Conservation (phyloP, 108 stramenopile genomes). For the Schizochytrium sp. region DNA sequence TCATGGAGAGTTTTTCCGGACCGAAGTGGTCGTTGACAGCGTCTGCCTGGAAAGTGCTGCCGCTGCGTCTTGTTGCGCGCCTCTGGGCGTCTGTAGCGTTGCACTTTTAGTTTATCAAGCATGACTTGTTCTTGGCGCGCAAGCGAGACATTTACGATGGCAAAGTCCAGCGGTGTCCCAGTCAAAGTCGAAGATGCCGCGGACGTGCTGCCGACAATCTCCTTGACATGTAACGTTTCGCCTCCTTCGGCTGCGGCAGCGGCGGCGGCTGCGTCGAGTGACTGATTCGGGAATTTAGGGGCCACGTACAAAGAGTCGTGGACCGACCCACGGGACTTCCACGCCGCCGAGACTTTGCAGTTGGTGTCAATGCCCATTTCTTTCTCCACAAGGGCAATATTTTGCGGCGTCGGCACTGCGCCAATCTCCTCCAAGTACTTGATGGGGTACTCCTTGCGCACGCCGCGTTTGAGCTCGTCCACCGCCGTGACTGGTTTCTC, state of each 20-base stretch:
- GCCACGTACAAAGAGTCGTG: neutral
- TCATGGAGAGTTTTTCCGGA: no score
- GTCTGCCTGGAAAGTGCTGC: no score
- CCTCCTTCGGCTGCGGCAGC: neutral
- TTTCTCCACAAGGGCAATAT: neutral
- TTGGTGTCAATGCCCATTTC: neutral
- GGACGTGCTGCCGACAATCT: no score
- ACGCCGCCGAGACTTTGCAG: neutral
- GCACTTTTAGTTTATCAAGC: neutral
- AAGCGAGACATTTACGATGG: neutral
- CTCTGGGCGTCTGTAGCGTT: neutral
- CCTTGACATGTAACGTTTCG: neutral
- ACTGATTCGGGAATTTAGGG: neutral
- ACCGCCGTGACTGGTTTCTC: neutral
- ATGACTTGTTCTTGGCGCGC: neutral
- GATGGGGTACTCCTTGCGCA: neutral
- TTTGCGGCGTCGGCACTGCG: neutral
- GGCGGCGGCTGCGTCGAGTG: neutral
- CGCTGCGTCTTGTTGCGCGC: neutral
- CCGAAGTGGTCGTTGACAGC: no score
- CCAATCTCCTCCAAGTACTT: constrained; percentile 17
- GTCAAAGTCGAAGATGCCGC: neutral
- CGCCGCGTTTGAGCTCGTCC: neutral
- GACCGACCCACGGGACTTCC: neutral
- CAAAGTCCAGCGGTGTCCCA: neutral